phyloP scores from a whole-genome alignment of 1,284 basidiomycete species.

The Hymenochaete sp. region DNA sequence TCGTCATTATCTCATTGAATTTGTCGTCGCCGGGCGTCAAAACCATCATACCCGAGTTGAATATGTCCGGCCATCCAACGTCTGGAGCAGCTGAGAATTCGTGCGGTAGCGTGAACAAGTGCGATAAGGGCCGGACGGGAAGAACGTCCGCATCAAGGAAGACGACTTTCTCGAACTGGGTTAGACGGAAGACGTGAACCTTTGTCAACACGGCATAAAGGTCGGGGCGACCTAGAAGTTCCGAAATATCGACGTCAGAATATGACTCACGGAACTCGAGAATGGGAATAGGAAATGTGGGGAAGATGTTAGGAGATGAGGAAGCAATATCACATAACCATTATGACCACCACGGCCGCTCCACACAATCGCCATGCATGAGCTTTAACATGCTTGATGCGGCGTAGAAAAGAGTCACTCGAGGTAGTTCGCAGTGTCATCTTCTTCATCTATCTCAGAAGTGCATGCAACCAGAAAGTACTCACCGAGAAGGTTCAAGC shows the following conservation, averaged over 20 bases:
- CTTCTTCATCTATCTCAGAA: too few species aligned
- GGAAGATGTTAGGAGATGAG: background rate
- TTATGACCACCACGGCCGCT: background rate
- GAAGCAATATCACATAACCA: background rate
- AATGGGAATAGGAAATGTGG: too few species aligned
- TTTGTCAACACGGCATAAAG: conserved; percentile 90
- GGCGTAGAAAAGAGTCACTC: background rate
- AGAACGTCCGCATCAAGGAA: conserved; percentile 97
- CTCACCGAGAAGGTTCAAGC: conserved; percentile 79
- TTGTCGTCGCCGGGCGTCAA: conserved; percentile 74
- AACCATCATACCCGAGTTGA: conserved; percentile 95
- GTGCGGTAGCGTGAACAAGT: conserved; percentile 73
- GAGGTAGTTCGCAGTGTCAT: too few species aligned
- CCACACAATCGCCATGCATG: background rate
- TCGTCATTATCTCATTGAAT: conserved; percentile 63
- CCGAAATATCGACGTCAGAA: conserved; percentile 8
- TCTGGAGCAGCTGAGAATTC: conserved; percentile 89
- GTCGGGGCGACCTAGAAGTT: conserved; percentile 75
- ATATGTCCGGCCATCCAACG: conserved; percentile 98
- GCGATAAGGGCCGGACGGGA: conserved; percentile 78
- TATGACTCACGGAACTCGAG: too few species aligned
- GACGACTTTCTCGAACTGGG: conserved; percentile 80
- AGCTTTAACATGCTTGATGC: background rate
- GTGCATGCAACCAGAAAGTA: too few species aligned
- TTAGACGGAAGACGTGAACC: conserved; percentile 88